These are phyloP conservation scores for Verticillium isaacii DNA, from an alignment of 2,329 filamentous ascomycete genomes.

Conservation along the genomic window DNA sequence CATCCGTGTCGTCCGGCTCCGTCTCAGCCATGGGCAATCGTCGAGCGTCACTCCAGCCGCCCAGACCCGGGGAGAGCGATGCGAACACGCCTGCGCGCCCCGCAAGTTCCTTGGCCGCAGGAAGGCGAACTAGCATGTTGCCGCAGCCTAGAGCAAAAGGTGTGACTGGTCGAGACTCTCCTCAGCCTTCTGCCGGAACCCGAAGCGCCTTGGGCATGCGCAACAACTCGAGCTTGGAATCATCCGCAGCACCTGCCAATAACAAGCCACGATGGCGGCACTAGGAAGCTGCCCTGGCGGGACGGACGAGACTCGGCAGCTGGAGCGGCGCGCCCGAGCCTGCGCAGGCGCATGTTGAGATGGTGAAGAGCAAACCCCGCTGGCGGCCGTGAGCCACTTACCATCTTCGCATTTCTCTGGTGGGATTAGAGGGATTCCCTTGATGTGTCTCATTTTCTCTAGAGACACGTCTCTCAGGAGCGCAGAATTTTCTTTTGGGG, in stretches of 20 bases:
- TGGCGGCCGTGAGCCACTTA: slow-evolving; percentile 8
- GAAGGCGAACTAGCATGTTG: slow-evolving; percentile 48
- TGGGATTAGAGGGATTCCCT: not conserved
- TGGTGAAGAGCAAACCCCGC: slow-evolving; percentile 5
- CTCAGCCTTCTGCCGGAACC: slow-evolving; percentile 40
- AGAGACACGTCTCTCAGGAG: not conserved
- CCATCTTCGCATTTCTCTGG: not conserved
- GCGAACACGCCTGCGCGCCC: slow-evolving; percentile 33
- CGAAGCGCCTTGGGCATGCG: slow-evolving; percentile 33
- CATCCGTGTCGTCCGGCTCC: slow-evolving; percentile 29
- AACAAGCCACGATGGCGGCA: slow-evolving; percentile 46
- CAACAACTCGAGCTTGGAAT: slow-evolving; percentile 25
- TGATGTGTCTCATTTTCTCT: not conserved
- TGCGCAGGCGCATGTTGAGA: not conserved
- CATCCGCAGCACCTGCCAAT: slow-evolving; percentile 24
- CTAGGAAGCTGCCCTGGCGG: slow-evolving; percentile 14
- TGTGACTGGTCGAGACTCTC: slow-evolving; percentile 41
- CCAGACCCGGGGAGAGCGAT: slow-evolving; percentile 25
- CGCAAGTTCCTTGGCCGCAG: slow-evolving; percentile 50
- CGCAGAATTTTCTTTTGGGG: not conserved
- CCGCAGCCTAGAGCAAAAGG: slow-evolving; percentile 37
- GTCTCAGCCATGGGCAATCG: slow-evolving; percentile 38
- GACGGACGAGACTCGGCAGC: not conserved
- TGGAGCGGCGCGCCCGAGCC: not conserved
- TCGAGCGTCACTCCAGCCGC: slow-evolving; percentile 49